A percentile compares a stretch with the other conserved stretches of the same genome.
These are phyloP conservation scores for Hyaloscypha variabilis DNA, from an alignment of 495 filamentous ascomycete genomes.

Conservation along the genomic window DNA sequence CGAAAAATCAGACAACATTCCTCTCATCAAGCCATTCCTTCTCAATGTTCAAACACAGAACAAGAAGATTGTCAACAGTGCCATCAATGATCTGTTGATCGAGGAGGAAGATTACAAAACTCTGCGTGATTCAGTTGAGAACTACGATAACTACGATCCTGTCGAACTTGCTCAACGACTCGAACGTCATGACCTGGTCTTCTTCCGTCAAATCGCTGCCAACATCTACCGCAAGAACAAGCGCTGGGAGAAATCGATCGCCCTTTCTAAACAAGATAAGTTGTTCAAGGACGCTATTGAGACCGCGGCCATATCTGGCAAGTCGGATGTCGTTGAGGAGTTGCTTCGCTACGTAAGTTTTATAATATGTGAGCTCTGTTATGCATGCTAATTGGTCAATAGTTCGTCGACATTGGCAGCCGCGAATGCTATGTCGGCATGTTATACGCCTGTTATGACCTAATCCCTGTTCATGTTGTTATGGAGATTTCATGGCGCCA, in stretches of 20 bases:
- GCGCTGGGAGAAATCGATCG: conserved; percentile 99
- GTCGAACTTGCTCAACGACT: conserved; percentile 93
- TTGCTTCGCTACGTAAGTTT: conserved; percentile 91
- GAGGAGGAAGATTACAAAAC: conserved; percentile 99
- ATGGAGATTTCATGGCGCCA: conserved; percentile 98
- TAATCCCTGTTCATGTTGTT: conserved; percentile 88
- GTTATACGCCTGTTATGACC: conserved; percentile 98
- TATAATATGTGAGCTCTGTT: not conserved
- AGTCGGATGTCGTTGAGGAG: conserved; percentile 91
- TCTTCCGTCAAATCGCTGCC: conserved; percentile 98
- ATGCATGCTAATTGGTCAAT: conserved; percentile 17
- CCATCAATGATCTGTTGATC: conserved; percentile 97
- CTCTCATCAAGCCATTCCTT: conserved; percentile 98
- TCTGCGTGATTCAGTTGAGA: conserved; percentile 94
- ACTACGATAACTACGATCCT: conserved; percentile 98
- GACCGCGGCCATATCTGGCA: conserved; percentile 93
- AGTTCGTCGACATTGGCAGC: conserved; percentile 99
- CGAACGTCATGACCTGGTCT: conserved; percentile 95
- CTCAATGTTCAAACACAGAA: conserved; percentile 96
- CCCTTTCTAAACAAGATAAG: conserved; percentile 98
- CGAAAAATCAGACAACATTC: conserved; percentile 96
- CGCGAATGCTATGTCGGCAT: conserved; percentile 99
- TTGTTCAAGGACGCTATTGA: conserved; percentile 99
- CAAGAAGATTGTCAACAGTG: conserved; percentile 96
- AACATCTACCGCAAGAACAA: conserved; percentile 99